Base-by-base conservation (phyloP, 2,329 filamentous ascomycete genomes). In the Diaporthe aspalathi region DNA sequence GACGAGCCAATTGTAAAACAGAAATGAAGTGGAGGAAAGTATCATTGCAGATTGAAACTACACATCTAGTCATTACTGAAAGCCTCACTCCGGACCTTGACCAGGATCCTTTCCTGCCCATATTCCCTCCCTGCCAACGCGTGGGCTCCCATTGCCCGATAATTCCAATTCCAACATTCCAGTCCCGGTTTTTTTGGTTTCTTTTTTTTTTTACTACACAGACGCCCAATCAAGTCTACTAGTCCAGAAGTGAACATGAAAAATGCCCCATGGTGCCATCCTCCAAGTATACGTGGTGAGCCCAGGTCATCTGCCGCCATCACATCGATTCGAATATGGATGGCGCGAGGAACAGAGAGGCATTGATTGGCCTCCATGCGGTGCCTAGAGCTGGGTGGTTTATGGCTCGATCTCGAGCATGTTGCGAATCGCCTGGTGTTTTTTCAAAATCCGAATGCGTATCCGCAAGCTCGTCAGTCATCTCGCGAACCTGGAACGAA, bases 11-110 rank as follows among this genome's bases (percentile, higher is more conserved):
- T 22, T 27, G 49, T 2, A 1, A 17, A 17, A 49, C 60, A 38
- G 27, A 24, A 8, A 1, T 1, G 17, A 35, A 35, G 14, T 63
- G 17, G 43, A 27, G 29, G 49, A 68, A 45, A 56, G n/a, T 52
- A 49, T 38, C 49, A 40, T 68, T 50, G 53, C 38, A 56, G 35
- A 27, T 65, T 24, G 38, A 56, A 66, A 62, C 22, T 20, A 65
- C 57, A 70, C 68, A 54, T 66, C 57, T 70, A 67, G 53, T 70
- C 60, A 70, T 66, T 70, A 70, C 50, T 35, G 49, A 65, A 56
- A 73, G 22, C 66, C 68, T 40, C 27, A 29, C 49, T 40, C 22
- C n/a, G 35, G 49, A 14, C 43, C 66, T 38, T 57, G 53, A 53
- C 60, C 27, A 49, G 22, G 43, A 11, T 57, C 17, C 20, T 65